phyloP scores from a whole-genome alignment of 257 asterid species.

The Osmanthus fragrans region DNA sequence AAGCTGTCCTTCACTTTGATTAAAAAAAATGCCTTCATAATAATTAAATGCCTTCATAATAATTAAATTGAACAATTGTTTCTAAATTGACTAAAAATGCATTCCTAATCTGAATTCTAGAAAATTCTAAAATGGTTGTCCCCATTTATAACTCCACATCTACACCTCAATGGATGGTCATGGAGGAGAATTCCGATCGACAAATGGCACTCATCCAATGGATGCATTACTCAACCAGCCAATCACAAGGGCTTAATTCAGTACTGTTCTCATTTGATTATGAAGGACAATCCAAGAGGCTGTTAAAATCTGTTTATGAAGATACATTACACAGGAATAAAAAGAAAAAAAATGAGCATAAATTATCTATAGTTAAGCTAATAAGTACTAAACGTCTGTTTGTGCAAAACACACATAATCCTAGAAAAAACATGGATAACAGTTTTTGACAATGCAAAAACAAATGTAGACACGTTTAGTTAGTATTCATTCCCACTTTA shows the following conservation, averaged over 20 bases:
- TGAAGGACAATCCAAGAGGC: background rate
- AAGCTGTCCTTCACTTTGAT: background rate
- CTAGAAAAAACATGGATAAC: background rate
- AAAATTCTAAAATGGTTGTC: no score
- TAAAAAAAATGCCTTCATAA: background rate
- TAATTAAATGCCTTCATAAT: background rate
- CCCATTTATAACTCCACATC: background rate
- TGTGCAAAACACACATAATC: background rate
- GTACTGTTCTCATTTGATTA: background rate
- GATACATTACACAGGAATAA: background rate
- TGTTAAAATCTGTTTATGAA: background rate
- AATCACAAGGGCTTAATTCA: background rate
- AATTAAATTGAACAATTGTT: background rate
- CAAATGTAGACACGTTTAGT: slow-evolving; percentile 10
- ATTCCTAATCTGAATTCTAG: background rate
- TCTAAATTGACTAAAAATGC: background rate
- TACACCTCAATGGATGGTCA: background rate
- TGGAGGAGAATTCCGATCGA: background rate
- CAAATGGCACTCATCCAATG: background rate
- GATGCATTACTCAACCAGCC: background rate
- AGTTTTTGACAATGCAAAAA: background rate
- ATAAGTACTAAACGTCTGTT: background rate
- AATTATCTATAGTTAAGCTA: background rate
- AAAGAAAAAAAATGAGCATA: background rate
- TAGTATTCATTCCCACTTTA: slow-evolving; percentile 12